Evolutionary conservation across 371 early-diverging fungal genomes (phyloP).

Genomic region (Rhizomucor pusillus): DNA sequence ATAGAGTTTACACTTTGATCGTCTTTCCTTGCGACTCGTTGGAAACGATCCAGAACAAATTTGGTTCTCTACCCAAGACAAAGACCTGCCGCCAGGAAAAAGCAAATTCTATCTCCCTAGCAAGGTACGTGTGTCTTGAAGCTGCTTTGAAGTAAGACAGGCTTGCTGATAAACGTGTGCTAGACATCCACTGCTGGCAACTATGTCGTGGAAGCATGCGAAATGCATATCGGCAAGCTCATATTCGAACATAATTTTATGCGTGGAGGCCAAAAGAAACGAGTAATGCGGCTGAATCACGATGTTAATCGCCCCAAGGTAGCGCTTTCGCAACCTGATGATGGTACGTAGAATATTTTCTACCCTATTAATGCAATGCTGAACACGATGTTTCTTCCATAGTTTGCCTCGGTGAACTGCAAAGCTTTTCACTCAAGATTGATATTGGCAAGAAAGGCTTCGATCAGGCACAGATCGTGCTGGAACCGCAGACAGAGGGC

Average conservation of each 20-base stretch:
- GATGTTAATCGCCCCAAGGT: constrained; percentile 33
- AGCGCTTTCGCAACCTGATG: constrained; percentile 33
- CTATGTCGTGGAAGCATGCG: constrained; percentile 63
- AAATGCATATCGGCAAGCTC: constrained; percentile 55
- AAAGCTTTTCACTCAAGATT: constrained; percentile 38
- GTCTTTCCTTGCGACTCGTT: constrained; percentile 52
- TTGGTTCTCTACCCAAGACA: constrained; percentile 35
- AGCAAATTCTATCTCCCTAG: constrained; percentile 62
- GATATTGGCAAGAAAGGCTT: constrained; percentile 20
- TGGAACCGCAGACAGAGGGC: constrained; percentile 46
- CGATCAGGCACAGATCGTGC: constrained; percentile 16
- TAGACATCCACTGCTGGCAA: constrained; percentile 63
- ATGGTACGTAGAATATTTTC: constrained; percentile 21
- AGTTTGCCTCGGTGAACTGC: constrained; percentile 45
- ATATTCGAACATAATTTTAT: constrained; percentile 61
- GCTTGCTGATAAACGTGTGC: too few relatives aligned
- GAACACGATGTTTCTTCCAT: background rate
- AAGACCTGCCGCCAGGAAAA: constrained; percentile 61
- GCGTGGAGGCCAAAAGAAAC: constrained; percentile 58
- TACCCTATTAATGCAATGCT: background rate
- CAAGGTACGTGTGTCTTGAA: constrained; percentile 40
- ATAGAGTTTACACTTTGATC: constrained; percentile 51
- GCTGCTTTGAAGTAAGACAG: background rate
- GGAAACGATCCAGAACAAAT: constrained; percentile 60
- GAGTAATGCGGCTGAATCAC: constrained; percentile 56